phyloP scores from a whole-genome alignment of 2,329 filamentous ascomycete genomes.

The Neofusicoccum umdonicola region DNA sequence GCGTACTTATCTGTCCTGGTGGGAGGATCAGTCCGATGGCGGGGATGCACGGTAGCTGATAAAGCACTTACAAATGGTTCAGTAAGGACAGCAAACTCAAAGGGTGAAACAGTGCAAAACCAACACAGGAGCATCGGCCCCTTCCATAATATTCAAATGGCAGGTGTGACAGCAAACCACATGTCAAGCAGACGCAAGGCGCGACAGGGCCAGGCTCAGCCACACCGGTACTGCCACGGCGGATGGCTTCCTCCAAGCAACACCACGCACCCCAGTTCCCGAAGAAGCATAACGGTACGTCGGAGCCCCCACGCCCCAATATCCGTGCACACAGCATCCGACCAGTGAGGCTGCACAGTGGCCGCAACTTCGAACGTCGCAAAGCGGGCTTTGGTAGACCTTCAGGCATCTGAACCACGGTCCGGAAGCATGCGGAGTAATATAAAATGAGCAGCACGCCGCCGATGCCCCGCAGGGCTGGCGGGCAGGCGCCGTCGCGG shows the following conservation, averaged over 20 bases:
- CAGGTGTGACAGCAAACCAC: neutral
- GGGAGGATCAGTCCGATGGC: neutral
- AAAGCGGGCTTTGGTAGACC: neutral
- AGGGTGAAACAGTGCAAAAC: neutral
- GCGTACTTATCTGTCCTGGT: neutral
- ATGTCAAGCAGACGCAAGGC: no score
- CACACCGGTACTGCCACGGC: no score
- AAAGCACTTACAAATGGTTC: neutral
- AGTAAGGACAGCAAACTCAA: neutral
- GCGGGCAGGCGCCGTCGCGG: no score
- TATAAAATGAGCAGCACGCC: neutral
- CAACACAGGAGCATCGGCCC: neutral
- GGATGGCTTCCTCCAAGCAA: no score
- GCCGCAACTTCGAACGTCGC: constrained; percentile 3
- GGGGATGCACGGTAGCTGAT: neutral
- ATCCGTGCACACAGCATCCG: no score
- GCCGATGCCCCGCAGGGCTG: neutral
- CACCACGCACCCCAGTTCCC: no score
- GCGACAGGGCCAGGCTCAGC: no score
- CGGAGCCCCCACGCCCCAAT: no score
- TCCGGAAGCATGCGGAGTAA: neutral
- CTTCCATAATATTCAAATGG: neutral
- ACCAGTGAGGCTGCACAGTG: neutral
- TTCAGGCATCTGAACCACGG: constrained; percentile 8
- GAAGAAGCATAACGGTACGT: no score